These are phyloP conservation scores for Botrytis squamosa DNA, from an alignment of 2,329 filamentous ascomycete genomes.

Conservation along the genomic window DNA sequence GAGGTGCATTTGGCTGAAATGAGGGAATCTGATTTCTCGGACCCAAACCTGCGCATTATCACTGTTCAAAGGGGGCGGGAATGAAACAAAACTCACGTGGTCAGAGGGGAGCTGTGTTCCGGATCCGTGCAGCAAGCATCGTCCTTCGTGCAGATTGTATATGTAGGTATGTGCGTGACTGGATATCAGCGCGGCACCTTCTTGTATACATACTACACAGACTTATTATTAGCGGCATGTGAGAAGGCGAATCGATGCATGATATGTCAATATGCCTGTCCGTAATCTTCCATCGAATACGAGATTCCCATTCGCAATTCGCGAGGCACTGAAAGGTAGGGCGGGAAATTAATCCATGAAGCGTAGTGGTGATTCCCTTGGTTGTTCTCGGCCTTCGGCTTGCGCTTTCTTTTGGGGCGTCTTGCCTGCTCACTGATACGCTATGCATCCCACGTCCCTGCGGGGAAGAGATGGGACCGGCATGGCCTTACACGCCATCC, in stretches of 20 bases:
- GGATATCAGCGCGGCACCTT: slow-evolving; percentile 16
- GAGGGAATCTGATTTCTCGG: neutral
- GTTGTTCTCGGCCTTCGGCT: slow-evolving; percentile 3
- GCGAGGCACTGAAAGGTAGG: neutral
- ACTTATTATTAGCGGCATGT: slow-evolving; percentile 8
- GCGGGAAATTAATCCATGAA: slow-evolving; percentile 2
- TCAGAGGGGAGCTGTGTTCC: slow-evolving; percentile 15
- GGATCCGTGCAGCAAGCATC: slow-evolving; percentile 12
- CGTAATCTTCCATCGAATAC: slow-evolving; percentile 5
- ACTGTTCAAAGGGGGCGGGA: neutral
- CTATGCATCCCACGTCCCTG: neutral
- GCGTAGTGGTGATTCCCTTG: neutral
- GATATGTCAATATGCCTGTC: neutral
- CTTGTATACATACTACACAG: neutral
- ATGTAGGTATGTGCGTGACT: slow-evolving; percentile 19
- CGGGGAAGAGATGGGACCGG: neutral
- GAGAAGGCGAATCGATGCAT: slow-evolving; percentile 11
- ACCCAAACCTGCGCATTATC: neutral
- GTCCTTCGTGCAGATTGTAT: slow-evolving; percentile 13
- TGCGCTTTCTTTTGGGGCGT: neutral
- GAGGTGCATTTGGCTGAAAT: neutral
- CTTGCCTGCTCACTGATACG: neutral
- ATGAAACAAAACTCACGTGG: slow-evolving; percentile 15
- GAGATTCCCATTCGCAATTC: neutral
- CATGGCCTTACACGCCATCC: neutral